Base-by-base conservation (phyloP, 306 rosid species). In the Casuarina cunninghamiana region DNA sequence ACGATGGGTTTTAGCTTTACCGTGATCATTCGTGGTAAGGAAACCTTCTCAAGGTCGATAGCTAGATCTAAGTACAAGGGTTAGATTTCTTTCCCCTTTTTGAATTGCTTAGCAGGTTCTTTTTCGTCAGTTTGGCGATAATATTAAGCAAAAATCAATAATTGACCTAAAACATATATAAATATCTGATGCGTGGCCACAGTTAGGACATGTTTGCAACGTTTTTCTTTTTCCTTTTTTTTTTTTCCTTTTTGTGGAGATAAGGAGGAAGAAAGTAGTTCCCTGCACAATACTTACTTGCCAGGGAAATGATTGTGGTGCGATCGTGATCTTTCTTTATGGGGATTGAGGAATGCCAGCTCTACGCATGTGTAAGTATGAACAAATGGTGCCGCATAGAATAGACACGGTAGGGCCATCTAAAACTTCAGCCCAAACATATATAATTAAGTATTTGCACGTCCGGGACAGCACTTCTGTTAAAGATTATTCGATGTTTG, bases 241-340 rank as follows among this genome's bases (percentile, higher is more conserved):
- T 66, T 63, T 44, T 44, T 48, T 45, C 1, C 32, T 26, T 26
- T 26, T 26, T 26, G 32, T 26, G 32, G 51, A 53, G 37, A 68
- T 67, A 2, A 21, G 39, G 66, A 3, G 15, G 19, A 19, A n/a
- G 35, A 5, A 10, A 2, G 50, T 51, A 5, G 53, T 66, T 44
- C 45, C 6, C 41, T 68, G 10, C 69, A 35, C 55, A 43, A 39
- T 67, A 4, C 9, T 13, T 69, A 53, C 39, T 66, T 67, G 48
- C 51, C 68, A 21, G 38, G 37, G 17, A 68, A 66, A 77, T 41
- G 55, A 26, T 77, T 37, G 51, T 26, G 67, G 39, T 37, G 19
- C 38, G 66, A 41, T 53, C 43, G 51, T 61, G 71, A 75, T 75
- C 58, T 46, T 8, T 21, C 60, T 37, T 65, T 61, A 37, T 32